These are phyloP conservation scores for Mrakia gelida DNA, from an alignment of 768 basidiomycete species.

Conservation along the genomic window DNA sequence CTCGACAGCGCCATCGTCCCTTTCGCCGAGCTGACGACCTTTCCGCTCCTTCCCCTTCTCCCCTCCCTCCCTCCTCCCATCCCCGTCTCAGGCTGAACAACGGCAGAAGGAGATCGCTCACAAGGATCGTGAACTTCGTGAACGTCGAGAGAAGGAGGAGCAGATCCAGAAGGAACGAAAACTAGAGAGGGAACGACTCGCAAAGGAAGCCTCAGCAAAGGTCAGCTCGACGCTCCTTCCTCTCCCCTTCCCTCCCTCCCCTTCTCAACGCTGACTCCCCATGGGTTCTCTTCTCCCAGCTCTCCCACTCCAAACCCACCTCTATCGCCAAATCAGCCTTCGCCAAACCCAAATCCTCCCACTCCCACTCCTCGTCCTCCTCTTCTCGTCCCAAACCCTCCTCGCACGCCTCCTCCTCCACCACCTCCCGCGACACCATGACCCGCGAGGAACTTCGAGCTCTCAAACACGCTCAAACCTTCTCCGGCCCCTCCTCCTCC, in stretches of 20 bases:
- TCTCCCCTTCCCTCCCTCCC: not conserved
- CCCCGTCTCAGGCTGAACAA: not conserved
- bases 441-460: slow-evolving; percentile 25
- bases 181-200: not conserved
- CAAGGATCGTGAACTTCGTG: not conserved
- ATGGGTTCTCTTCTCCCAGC: not conserved
- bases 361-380: not conserved
- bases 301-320: not conserved
- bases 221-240: not conserved
- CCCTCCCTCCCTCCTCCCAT: not conserved
- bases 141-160: slow-evolving; percentile 8
- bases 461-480: slow-evolving; percentile 7
- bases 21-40: not conserved
- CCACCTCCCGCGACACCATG: not conserved
- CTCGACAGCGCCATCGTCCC: not conserved
- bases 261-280: not conserved
- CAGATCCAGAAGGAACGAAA: not conserved
- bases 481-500: not conserved
- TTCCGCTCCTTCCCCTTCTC: not conserved
- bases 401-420: not conserved
- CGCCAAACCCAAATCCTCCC: not conserved
- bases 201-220: not conserved
- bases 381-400: not conserved
- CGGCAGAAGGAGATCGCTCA: slow-evolving; percentile 4
- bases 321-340: not conserved